Conservation (phyloP, 2,329 filamentous ascomycete genomes). For the Aspergillus candidus region DNA sequence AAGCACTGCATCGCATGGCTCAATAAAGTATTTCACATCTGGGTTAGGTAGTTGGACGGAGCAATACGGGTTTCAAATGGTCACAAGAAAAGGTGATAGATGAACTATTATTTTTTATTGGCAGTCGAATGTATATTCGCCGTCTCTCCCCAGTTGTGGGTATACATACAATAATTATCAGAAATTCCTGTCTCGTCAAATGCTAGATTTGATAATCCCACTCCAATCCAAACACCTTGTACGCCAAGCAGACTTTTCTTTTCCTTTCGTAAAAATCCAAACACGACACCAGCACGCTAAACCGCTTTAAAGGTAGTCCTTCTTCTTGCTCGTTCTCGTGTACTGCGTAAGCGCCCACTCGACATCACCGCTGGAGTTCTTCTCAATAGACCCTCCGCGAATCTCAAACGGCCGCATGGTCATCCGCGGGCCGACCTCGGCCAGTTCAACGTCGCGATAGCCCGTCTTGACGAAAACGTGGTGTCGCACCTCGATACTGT, state of each 20-base stretch:
- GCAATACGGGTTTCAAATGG: no score
- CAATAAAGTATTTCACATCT: no score
- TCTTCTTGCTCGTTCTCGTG: constrained; percentile 87
- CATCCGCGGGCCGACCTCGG: constrained; percentile 89
- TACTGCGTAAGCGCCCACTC: constrained; percentile 97
- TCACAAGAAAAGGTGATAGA: no score
- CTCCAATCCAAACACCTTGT: constrained; percentile 23
- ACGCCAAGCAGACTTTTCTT: constrained; percentile 24
- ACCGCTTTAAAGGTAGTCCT: constrained; percentile 70
- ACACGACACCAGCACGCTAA: constrained; percentile 12
- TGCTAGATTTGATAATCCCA: constrained; percentile 16
- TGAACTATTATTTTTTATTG: no score
- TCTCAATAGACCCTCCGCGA: constrained; percentile 81
- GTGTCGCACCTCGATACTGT: constrained; percentile 81
- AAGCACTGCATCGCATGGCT: no score
- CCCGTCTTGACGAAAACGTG: constrained; percentile 92
- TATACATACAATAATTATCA: constrained; percentile 20
- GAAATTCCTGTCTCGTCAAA: constrained; percentile 12
- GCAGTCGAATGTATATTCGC: no score
- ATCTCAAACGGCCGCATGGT: constrained; percentile 97
- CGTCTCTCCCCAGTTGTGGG: constrained; percentile 14
- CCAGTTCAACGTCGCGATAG: constrained; percentile 80
- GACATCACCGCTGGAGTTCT: constrained; percentile 80
- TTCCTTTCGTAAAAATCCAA: constrained; percentile 14
- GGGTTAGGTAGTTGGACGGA: no score